A percentile compares a stretch with the other conserved stretches of the same genome.
Evolutionary conservation across 352 stramenopile genomes (phyloP).

Genomic region (Discostella stelligera): DNA sequence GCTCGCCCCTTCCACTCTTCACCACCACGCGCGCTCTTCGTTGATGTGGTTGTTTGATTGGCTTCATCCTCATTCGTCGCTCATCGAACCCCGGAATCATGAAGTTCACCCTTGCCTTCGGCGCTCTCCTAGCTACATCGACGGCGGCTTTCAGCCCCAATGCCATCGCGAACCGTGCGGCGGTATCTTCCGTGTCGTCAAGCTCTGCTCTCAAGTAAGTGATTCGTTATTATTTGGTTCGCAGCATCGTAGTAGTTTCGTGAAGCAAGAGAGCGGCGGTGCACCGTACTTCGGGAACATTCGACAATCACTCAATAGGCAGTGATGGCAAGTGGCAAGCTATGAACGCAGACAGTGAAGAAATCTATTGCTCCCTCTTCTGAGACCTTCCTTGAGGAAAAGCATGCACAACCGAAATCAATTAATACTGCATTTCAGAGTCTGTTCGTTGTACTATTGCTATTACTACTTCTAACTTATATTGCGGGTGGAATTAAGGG

Average conservation of each 20-base stretch:
- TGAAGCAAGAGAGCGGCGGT: neutral
- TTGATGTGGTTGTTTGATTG: neutral
- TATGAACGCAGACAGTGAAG: constrained; percentile 56
- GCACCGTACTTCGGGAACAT: neutral
- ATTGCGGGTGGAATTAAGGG: no score
- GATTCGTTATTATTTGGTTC: neutral
- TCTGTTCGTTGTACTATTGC: constrained; percentile 25
- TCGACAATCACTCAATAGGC: neutral
- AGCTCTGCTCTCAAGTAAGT: constrained; percentile 47
- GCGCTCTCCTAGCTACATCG: constrained; percentile 64
- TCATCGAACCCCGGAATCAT: constrained; percentile 43
- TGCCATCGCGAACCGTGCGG: constrained; percentile 32
- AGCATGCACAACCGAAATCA: constrained; percentile 78
- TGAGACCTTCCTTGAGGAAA: constrained; percentile 71
- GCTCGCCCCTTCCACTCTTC: neutral
- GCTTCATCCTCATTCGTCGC: neutral
- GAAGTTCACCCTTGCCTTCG: constrained; percentile 71
- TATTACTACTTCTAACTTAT: neutral
- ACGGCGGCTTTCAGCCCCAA: constrained; percentile 65
- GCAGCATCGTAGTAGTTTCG: neutral
- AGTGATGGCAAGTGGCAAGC: constrained; percentile 9
- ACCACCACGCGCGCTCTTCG: neutral
- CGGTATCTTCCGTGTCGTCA: constrained; percentile 31
- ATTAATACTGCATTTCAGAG: constrained; percentile 77
- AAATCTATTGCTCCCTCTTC: constrained; percentile 81